phyloP scores from a whole-genome alignment of 1,284 basidiomycete genomes.

The Termitomyces sp. region DNA sequence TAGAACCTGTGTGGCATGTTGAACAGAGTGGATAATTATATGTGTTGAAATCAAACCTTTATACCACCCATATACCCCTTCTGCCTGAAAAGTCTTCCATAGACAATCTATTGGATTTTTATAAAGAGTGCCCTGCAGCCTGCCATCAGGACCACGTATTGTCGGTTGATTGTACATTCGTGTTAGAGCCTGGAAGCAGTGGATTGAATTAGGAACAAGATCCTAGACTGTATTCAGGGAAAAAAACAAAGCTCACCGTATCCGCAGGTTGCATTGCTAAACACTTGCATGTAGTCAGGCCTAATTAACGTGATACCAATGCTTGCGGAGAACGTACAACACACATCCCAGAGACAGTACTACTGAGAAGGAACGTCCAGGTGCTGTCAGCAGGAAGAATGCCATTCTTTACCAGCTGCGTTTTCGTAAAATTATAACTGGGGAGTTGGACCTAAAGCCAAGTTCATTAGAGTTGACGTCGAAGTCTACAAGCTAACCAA shows the following conservation, averaged over 20 bases:
- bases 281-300: conserved; percentile 41
- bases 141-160: conserved; percentile 66
- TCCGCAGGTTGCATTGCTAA: conserved; percentile 87
- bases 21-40: background rate
- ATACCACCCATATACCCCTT: conserved; percentile 90
- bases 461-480: conserved; percentile 1
- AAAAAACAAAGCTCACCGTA: conserved; percentile 48
- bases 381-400: conserved; percentile 70
- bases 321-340: conserved; percentile 56
- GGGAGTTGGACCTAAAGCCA: conserved; percentile 80
- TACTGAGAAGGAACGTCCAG: conserved; percentile 86
- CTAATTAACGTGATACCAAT: conserved; percentile 3
- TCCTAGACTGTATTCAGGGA: conserved; percentile 3
- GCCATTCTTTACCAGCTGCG: conserved; percentile 60
- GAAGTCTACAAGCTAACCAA: background rate
- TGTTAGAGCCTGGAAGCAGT: conserved; percentile 68
- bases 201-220: conserved; percentile 2
- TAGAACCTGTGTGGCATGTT: conserved; percentile 55
- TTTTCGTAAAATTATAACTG: conserved; percentile 92
- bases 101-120: conserved; percentile 93
- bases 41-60: conserved; percentile 53
- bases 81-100: conserved; percentile 90
- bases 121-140: conserved; percentile 75
- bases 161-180: conserved; percentile 97
- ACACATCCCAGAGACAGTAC: conserved; percentile 85